Evolutionary conservation across 148 eudicot species (phyloP).

Genomic region (Vaccinium myrtillus): DNA sequence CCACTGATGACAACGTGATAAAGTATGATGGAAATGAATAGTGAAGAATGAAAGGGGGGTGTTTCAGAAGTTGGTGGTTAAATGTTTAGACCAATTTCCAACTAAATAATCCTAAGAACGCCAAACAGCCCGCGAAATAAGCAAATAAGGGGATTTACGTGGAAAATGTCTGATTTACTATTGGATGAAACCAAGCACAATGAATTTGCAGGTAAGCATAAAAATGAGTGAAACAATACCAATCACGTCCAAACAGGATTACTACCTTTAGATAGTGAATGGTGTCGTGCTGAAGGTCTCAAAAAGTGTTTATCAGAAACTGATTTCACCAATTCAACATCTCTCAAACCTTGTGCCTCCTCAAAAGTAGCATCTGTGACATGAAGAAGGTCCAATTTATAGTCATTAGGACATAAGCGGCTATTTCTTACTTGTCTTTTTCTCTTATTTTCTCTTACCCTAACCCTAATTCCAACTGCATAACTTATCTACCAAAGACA

Average conservation of each 20-base stretch:
- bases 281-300: slow-evolving; percentile 61
- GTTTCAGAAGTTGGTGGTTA: not conserved
- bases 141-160: not conserved
- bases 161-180: not conserved
- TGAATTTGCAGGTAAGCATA: not conserved
- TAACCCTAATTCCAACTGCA: not conserved
- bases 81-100: not conserved
- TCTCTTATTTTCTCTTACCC: slow-evolving; percentile 5
- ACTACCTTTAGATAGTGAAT: slow-evolving; percentile 57
- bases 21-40: not conserved
- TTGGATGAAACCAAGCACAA: not conserved
- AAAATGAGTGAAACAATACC: not conserved
- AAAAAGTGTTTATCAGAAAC: slow-evolving; percentile 49
- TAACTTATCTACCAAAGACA: not conserved
- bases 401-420: slow-evolving; percentile 13
- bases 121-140: not conserved
- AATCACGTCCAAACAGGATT: slow-evolving; percentile 14
- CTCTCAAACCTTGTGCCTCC: slow-evolving; percentile 42
- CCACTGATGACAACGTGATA: not conserved
- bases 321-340: slow-evolving; percentile 49
- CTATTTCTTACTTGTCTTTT: not conserved
- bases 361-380: slow-evolving; percentile 45
- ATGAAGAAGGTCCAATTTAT: slow-evolving; percentile 30
- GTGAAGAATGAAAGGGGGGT: not conserved
- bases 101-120: not conserved